A percentile compares a stretch with the other conserved stretches of the same genome.
Evolutionary conservation across 2,329 filamentous ascomycete species (phyloP).

Genomic region (Penicillium sp.): DNA sequence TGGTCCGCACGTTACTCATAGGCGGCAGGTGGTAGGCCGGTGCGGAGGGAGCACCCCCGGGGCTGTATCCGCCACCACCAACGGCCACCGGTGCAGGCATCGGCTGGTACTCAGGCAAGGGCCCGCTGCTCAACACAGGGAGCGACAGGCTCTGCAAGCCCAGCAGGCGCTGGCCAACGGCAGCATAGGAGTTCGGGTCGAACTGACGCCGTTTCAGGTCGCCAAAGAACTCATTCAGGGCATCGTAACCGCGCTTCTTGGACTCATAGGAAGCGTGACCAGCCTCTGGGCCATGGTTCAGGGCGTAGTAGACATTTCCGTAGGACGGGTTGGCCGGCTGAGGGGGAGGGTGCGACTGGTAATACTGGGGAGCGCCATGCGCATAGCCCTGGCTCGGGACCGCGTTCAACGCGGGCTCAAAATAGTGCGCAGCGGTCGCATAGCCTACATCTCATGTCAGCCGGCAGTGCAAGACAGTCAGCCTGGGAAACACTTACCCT

Average conservation of each 20-base stretch:
- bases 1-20: constrained; percentile 79
- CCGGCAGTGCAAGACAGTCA: too few relatives aligned
- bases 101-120: constrained; percentile 46
- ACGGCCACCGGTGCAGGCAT: constrained; percentile 50
- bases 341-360: constrained; percentile 47
- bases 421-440: constrained; percentile 48
- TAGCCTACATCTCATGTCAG: too few relatives aligned
- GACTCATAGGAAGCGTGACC: constrained; percentile 57
- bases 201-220: constrained; percentile 85
- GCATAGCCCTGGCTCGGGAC: too few relatives aligned
- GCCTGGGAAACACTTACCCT: too few relatives aligned
- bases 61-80: constrained; percentile 42
- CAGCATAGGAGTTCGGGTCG: constrained; percentile 78
- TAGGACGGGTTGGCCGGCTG: constrained; percentile 53
- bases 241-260: constrained; percentile 77
- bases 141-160: constrained; percentile 63
- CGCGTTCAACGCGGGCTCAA: too few relatives aligned
- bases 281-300: constrained; percentile 56
- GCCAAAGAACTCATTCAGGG: constrained; percentile 86
- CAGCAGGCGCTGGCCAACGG: constrained; percentile 80
- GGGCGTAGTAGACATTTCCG: constrained; percentile 68
- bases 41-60: constrained; percentile 54
- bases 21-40: constrained; percentile 78
- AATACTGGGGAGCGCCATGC: constrained; percentile 47
- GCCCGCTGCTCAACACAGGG: constrained; percentile 52